Evolutionary conservation across 306 rosid genomes (phyloP).

Genomic region (Corylus avellana): DNA sequence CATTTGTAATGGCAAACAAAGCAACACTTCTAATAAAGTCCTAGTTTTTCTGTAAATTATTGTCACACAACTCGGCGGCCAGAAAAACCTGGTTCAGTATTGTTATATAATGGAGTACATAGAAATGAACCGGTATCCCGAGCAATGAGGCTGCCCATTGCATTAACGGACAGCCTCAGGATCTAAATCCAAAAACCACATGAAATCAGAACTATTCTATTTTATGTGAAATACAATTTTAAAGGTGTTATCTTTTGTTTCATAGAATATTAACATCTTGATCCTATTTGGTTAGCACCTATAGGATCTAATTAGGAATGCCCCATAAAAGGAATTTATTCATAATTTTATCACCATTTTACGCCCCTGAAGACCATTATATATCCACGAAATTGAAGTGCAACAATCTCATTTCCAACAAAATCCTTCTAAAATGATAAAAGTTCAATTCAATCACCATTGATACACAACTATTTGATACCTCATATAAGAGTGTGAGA

Average conservation of each 20-base stretch:
- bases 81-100: not conserved
- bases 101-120: not conserved
- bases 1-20: constrained; percentile 4
- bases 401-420: not conserved
- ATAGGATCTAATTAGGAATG: not conserved
- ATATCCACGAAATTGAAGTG: not conserved
- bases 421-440: not conserved
- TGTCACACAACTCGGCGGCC: not conserved
- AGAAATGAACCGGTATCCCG: too few species aligned
- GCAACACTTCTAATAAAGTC: not conserved
- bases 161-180: too few species aligned
- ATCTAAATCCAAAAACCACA: not conserved
- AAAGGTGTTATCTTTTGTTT: not conserved
- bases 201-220: not conserved
- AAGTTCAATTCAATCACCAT: not conserved
- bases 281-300: not conserved
- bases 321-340: not conserved
- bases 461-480: not conserved
- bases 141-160: too few species aligned
- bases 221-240: not conserved
- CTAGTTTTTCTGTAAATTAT: not conserved
- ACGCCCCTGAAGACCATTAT: not conserved
- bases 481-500: not conserved
- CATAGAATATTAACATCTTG: not conserved
- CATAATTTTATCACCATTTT: not conserved